phyloP scores from a whole-genome alignment of 2,329 filamentous ascomycete genomes.

The Blumeriella jaapii region DNA sequence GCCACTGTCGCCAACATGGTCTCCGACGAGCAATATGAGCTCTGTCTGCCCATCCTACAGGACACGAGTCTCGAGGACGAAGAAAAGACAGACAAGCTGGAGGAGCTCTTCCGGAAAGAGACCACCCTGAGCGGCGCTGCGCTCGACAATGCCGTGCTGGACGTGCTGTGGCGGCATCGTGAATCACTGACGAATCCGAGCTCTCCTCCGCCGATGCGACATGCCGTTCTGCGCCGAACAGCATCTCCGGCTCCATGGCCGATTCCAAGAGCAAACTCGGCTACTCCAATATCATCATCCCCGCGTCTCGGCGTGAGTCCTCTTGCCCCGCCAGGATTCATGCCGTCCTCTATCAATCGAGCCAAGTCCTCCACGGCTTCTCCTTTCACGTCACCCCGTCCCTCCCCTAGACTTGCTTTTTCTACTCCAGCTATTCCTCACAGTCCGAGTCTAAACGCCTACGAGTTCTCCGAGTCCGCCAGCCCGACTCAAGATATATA shows the following conservation, averaged over 20 bases:
- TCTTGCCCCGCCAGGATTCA: slow-evolving; percentile 74
- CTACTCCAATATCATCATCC: slow-evolving; percentile 72
- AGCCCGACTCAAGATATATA: slow-evolving; percentile 76
- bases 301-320: slow-evolving; percentile 73
- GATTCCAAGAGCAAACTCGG: slow-evolving; percentile 51
- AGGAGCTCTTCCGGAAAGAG: slow-evolving; percentile 72
- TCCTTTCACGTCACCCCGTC: slow-evolving; percentile 86
- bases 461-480: slow-evolving; percentile 79
- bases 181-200: slow-evolving; percentile 51
- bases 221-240: slow-evolving; percentile 78
- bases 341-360: slow-evolving; percentile 65
- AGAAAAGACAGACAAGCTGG: slow-evolving; percentile 85
- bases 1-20: slow-evolving; percentile 48
- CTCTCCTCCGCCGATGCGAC: slow-evolving; percentile 75
- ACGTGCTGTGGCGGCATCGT: slow-evolving; percentile 79
- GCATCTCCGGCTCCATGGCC: slow-evolving; percentile 93
- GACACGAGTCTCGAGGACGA: slow-evolving; percentile 78
- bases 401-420: slow-evolving; percentile 81
- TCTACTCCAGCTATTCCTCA: slow-evolving; percentile 86
- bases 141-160: slow-evolving; percentile 82
- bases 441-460: slow-evolving; percentile 86
- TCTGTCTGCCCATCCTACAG: slow-evolving; percentile 80
- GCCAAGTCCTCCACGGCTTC: slow-evolving; percentile 71
- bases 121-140: slow-evolving; percentile 63
- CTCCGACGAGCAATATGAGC: slow-evolving; percentile 83